These are phyloP conservation scores for Aulographum hederae DNA, from an alignment of 2,329 filamentous ascomycete species.

Conservation along the genomic window DNA sequence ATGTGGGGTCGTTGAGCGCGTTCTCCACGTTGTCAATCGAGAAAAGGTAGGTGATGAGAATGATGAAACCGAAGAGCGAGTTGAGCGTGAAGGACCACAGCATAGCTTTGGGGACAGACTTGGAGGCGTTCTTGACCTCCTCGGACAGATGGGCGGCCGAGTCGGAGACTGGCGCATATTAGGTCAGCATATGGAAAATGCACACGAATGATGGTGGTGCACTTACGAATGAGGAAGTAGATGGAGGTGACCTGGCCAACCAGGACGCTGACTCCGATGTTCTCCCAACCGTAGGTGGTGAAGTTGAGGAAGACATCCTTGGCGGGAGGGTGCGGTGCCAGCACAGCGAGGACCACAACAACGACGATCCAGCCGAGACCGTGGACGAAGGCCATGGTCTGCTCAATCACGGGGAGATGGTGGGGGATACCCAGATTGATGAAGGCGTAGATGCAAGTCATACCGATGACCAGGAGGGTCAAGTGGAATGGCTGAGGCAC, in stretches of 20 bases:
- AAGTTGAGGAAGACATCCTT: slow-evolving; percentile 18
- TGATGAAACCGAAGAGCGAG: slow-evolving; percentile 13
- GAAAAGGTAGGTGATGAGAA: slow-evolving; percentile 19
- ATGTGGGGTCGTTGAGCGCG: slow-evolving; percentile 2
- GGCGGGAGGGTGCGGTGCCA: slow-evolving; percentile 10
- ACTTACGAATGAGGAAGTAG: slow-evolving; percentile 7
- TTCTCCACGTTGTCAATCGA: slow-evolving; percentile 2
- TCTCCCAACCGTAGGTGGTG: slow-evolving; percentile 19
- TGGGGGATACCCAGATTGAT: slow-evolving; percentile 12
- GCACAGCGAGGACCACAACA: slow-evolving; percentile 8
- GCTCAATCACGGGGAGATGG: slow-evolving; percentile 19
- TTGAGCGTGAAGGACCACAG: slow-evolving; percentile 20
- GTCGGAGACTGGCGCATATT: slow-evolving; percentile 12
- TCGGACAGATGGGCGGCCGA: slow-evolving; percentile 24
- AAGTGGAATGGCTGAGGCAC: slow-evolving; percentile 4
- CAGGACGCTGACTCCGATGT: slow-evolving; percentile 12
- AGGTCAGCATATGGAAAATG: neutral
- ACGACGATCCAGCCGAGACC: slow-evolving; percentile 17
- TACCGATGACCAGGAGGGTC: slow-evolving; percentile 4
- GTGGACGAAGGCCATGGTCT: slow-evolving; percentile 10
- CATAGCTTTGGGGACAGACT: slow-evolving; percentile 22
- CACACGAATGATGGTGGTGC: neutral
- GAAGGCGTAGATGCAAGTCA: slow-evolving; percentile 1
- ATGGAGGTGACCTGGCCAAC: slow-evolving; percentile 14
- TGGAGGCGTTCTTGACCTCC: slow-evolving; percentile 23